Conservation (phyloP, 345 rosid genomes). For the Eucalyptus marginata region DNA sequence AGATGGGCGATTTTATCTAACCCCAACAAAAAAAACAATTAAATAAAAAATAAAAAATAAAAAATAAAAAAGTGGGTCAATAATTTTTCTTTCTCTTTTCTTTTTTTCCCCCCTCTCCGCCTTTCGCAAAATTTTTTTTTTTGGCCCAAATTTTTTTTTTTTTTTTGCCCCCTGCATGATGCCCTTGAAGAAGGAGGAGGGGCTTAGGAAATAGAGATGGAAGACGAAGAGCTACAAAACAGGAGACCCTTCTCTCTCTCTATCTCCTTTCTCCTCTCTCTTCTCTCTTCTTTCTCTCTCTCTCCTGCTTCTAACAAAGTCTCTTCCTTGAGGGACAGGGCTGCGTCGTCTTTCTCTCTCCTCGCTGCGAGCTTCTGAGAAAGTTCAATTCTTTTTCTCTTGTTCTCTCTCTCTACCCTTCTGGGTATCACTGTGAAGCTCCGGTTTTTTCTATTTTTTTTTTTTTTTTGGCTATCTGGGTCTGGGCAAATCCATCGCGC, state of each 20-base stretch:
- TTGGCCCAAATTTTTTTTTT: neutral
- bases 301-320: neutral
- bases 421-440: neutral
- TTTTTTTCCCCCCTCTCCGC: neutral
- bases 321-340: neutral
- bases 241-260: neutral
- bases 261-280: neutral
- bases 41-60: neutral
- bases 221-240: neutral
- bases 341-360: neutral
- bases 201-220: slow-evolving; percentile 1
- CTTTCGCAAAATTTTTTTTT: neutral
- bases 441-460: neutral
- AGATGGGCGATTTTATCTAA: slow-evolving; percentile 34
- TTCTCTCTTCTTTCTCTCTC: neutral
- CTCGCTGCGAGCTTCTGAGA: neutral
- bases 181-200: neutral
- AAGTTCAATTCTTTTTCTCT: neutral
- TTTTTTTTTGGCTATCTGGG: neutral
- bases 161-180: neutral
- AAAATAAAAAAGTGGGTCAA: neutral
- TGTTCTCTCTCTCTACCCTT: neutral
- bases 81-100: neutral
- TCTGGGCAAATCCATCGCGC: neutral
- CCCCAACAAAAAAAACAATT: neutral